Conservation (phyloP, 2,329 filamentous ascomycete genomes). For the Aureobasidium subglaciale region DNA sequence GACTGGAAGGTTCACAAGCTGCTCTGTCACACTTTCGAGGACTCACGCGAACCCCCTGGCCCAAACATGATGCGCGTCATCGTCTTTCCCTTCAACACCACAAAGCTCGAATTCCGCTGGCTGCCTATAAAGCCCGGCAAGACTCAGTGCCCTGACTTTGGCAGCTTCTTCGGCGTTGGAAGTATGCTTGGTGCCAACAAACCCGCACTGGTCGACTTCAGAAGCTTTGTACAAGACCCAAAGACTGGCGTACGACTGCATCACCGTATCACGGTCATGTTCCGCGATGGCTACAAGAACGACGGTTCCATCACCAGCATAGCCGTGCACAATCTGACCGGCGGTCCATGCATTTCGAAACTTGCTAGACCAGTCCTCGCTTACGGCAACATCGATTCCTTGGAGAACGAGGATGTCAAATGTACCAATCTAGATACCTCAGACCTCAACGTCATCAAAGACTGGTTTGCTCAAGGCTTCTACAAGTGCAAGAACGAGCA, state of each 20-base stretch:
- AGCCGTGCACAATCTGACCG: neutral
- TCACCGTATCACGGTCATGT: neutral
- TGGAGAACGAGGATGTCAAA: neutral
- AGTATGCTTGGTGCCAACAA: neutral
- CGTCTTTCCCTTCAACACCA: neutral
- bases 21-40: neutral
- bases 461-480: neutral
- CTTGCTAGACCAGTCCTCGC: neutral
- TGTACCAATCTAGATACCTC: neutral
- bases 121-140: neutral
- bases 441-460: neutral
- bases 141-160: neutral
- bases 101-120: neutral
- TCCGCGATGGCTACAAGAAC: neutral
- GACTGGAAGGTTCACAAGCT: neutral
- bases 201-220: neutral
- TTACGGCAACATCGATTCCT: neutral
- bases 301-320: neutral
- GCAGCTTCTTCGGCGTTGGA: neutral
- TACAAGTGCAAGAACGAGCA: neutral
- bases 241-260: neutral
- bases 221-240: neutral
- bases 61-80: neutral
- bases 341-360: too few species aligned
- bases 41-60: neutral